phyloP scores from a whole-genome alignment of 176 grass and related monocot species.

The Triticum aestivum region IWGSC_CS_RefSeq_v2.1 NC_057812.1:710858958-710859457 shows the following conservation, averaged over 20 bases:
- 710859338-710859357: neutral
- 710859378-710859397: neutral
- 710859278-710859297: neutral
- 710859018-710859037: neutral
- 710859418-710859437: neutral
- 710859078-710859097: neutral
- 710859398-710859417: neutral
- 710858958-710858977: neutral
- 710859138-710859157: neutral
- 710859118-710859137: neutral
- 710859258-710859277: neutral
- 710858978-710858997: neutral
- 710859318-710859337: neutral
- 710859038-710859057: neutral
- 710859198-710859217: neutral
- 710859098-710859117: neutral
- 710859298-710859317: neutral
- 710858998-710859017: neutral
- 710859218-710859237: neutral
- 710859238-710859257: neutral
- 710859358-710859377: neutral
- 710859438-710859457: neutral
- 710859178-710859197: neutral
- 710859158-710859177: neutral
- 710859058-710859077: neutral